phyloP scores from a whole-genome alignment of 1,284 basidiomycete species.

The Thecaphora frezii region DNA sequence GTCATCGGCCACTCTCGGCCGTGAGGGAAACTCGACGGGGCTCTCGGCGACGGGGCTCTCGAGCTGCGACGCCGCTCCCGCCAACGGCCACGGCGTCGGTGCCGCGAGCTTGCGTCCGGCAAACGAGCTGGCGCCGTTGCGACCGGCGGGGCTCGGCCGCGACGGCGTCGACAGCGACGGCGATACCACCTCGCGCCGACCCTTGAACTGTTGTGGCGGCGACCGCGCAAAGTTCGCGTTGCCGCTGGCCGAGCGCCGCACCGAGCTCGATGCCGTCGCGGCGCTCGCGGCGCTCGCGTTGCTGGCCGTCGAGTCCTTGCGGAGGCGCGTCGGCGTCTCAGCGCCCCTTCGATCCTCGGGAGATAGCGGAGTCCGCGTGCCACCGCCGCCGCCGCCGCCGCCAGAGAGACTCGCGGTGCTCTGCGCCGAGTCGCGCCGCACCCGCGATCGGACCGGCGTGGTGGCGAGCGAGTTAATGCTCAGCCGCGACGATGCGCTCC shows the following conservation, averaged over 20 bases:
- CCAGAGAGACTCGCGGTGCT: conserved; percentile 24
- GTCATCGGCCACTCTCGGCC: too few relatives aligned
- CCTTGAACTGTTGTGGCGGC: too few relatives aligned
- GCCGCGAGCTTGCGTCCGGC: conserved; percentile 5
- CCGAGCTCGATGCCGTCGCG: conserved; percentile 10
- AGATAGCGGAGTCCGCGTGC: conserved; percentile 2
- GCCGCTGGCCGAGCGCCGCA: conserved; percentile 13
- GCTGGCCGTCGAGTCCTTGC: conserved; percentile 34
- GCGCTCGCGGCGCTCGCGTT: conserved; percentile 22
- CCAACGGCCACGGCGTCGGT: conserved; percentile 29
- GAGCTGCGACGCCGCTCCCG: background rate
- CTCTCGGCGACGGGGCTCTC: too few relatives aligned
- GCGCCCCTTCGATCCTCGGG: background rate
- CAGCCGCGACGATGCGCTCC: conserved; percentile 22
- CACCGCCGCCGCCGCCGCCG: background rate
- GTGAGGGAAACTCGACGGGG: too few relatives aligned
- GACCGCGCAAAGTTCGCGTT: background rate
- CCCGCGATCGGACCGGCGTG: conserved; percentile 16
- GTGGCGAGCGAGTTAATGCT: conserved; percentile 8
- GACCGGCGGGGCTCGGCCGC: conserved; percentile 15
- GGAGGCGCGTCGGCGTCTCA: conserved; percentile 8
- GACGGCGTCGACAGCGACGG: conserved; percentile 21
- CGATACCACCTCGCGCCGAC: too few relatives aligned
- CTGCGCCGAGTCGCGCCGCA: conserved; percentile 33
- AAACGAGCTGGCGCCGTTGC: background rate